Percentiles rank a stretch among this genome's conserved stretches.
These are phyloP conservation scores for Globisporangium solare DNA, from an alignment of 352 stramenopile genomes.

Conservation along the genomic window DNA sequence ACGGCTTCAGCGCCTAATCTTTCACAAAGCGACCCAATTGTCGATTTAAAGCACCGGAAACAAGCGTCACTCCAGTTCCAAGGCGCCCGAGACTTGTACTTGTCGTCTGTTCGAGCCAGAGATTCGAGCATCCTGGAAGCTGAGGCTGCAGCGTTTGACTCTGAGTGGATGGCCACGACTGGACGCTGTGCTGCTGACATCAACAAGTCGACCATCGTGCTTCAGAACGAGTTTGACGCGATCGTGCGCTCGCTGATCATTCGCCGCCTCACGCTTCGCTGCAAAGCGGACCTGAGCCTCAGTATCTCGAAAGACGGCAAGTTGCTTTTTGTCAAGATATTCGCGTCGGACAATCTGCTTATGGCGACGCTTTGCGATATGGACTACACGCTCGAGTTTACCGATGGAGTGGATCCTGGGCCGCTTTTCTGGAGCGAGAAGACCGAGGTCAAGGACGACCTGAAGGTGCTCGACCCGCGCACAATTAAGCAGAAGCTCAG, in stretches of 20 bases:
- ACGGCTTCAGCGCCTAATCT: background rate
- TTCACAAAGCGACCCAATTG: background rate
- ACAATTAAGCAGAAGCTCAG: constrained; percentile 56
- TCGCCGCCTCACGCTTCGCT: constrained; percentile 35
- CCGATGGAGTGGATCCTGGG: constrained; percentile 54
- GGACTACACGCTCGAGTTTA: constrained; percentile 50
- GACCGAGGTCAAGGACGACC: constrained; percentile 41
- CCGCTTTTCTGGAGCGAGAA: constrained; percentile 37
- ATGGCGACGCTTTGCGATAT: constrained; percentile 49
- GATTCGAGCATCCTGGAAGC: constrained; percentile 9
- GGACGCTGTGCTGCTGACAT: constrained; percentile 1
- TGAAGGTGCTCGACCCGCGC: constrained; percentile 36
- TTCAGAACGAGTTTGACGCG: constrained; percentile 49
- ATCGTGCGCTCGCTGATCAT: constrained; percentile 56
- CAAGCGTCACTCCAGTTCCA: constrained; percentile 13
- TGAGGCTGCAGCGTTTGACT: constrained; percentile 20
- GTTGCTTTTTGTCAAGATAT: constrained; percentile 41
- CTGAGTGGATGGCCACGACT: constrained; percentile 21
- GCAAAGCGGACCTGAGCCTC: constrained; percentile 57
- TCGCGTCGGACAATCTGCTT: constrained; percentile 59
- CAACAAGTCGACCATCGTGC: constrained; percentile 13
- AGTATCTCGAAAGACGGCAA: constrained; percentile 44
- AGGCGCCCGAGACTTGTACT: constrained; percentile 19
- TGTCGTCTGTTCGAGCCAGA: constrained; percentile 14
- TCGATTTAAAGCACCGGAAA: background rate